Evolutionary conservation across 139 green algal genomes (phyloP).

Genomic region (Pseudopediastrum boryanum): DNA sequence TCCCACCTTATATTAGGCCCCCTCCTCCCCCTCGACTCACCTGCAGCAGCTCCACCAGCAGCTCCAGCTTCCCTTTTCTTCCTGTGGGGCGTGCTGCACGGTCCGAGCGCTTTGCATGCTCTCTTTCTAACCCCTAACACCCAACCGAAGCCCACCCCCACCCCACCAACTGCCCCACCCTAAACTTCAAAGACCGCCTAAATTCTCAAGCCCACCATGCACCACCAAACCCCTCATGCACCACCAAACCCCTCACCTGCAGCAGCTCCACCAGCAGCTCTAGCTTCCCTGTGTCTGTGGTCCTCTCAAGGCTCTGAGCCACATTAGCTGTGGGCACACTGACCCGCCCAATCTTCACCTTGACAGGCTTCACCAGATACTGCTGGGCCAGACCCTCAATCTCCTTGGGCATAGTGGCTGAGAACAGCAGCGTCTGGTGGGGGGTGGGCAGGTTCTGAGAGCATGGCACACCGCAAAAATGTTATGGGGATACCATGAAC

Average conservation of each 20-base stretch:
- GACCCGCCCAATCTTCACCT: slow-evolving; percentile 62
- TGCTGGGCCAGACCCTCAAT: slow-evolving; percentile 80
- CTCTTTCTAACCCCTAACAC: no score
- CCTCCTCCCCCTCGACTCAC: no score
- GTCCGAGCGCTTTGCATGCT: no score
- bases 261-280: slow-evolving; percentile 68
- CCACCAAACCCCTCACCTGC: slow-evolving; percentile 41
- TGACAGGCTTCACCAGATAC: slow-evolving; percentile 77
- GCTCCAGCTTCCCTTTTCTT: slow-evolving; percentile 74
- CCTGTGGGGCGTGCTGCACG: slow-evolving; percentile 71
- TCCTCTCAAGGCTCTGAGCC: slow-evolving; percentile 75
- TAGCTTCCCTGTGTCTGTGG: slow-evolving; percentile 70
- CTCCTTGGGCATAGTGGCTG: slow-evolving; percentile 89
- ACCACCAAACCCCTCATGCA: neutral
- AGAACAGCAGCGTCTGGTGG: slow-evolving; percentile 89
- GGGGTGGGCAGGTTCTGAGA: slow-evolving; percentile 50
- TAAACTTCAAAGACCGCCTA: neutral
- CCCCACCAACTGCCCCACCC: neutral
- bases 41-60: slow-evolving; percentile 65
- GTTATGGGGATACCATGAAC: no score
- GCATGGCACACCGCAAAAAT: neutral
- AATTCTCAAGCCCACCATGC: neutral
- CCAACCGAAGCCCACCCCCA: no score
- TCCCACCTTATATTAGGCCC: no score
- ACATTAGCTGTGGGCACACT: slow-evolving; percentile 77